These are phyloP conservation scores for Tylopilus rubrobrunneus DNA, from an alignment of 768 basidiomycete genomes.

Conservation along the genomic window DNA sequence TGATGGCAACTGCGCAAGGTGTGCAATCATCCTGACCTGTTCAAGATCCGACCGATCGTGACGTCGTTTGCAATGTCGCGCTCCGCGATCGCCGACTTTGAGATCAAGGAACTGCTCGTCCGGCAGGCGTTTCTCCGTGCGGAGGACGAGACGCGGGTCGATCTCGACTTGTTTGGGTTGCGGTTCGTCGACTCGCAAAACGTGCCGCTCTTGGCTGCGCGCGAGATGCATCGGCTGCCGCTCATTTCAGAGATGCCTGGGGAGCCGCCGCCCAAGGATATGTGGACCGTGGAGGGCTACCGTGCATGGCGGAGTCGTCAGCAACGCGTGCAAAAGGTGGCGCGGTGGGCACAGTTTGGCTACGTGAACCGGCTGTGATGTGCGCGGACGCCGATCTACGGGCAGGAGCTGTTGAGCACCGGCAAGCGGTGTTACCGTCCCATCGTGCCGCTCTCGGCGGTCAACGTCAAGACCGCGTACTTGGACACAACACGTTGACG, in stretches of 20 bases:
- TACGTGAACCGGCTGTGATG: slow-evolving; percentile 78
- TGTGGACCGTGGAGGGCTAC: slow-evolving; percentile 72
- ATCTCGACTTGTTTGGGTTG: slow-evolving; percentile 64
- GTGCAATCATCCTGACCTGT: slow-evolving; percentile 91
- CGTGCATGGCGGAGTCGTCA: slow-evolving; percentile 46
- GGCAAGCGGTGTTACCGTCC: slow-evolving; percentile 38
- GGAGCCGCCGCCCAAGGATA: slow-evolving; percentile 69
- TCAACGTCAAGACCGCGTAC: slow-evolving; percentile 37
- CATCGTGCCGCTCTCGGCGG: slow-evolving; percentile 48
- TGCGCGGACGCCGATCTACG: slow-evolving; percentile 39
- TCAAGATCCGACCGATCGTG: slow-evolving; percentile 82
- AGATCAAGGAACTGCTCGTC: slow-evolving; percentile 85
- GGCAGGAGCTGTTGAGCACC: slow-evolving; percentile 43
- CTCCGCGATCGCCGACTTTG: slow-evolving; percentile 72
- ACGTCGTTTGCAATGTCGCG: slow-evolving; percentile 73
- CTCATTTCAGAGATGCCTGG: slow-evolving; percentile 51
- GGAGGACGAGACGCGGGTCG: slow-evolving; percentile 47
- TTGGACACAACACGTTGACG: slow-evolving; percentile 43
- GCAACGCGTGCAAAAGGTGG: slow-evolving; percentile 46
- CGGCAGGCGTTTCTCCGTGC: slow-evolving; percentile 66
- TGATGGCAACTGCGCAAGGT: slow-evolving; percentile 99
- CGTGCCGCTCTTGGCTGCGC: slow-evolving; percentile 48
- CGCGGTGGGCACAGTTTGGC: slow-evolving; percentile 65
- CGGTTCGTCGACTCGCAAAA: slow-evolving; percentile 57
- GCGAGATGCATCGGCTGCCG: slow-evolving; percentile 51